phyloP scores from a whole-genome alignment of 768 basidiomycete genomes.

The Agrocybe praecox region DNA sequence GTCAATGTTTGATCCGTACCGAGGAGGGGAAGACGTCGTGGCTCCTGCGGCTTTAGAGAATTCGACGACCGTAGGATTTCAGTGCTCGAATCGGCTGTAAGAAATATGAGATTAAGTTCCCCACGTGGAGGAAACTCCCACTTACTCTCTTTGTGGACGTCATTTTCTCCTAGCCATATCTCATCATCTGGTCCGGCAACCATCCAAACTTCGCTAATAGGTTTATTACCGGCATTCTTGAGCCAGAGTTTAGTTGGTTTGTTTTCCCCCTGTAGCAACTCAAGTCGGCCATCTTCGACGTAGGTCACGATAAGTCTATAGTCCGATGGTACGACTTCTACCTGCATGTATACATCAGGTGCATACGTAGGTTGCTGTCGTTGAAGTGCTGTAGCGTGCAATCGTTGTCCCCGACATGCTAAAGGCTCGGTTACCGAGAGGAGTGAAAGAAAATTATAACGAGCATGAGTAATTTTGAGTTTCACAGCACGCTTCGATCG shows the following conservation, averaged over 20 bases:
- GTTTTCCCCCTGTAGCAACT: slow-evolving; percentile 71
- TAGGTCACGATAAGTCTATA: slow-evolving; percentile 66
- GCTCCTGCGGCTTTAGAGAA: slow-evolving; percentile 47
- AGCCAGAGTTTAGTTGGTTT: slow-evolving; percentile 57
- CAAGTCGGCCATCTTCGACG: slow-evolving; percentile 51
- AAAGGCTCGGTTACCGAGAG: slow-evolving; percentile 71
- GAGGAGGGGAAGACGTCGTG: slow-evolving; percentile 46
- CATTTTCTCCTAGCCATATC: slow-evolving; percentile 49
- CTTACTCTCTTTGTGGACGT: slow-evolving; percentile 17
- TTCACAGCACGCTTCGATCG: slow-evolving; percentile 52
- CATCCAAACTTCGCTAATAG: slow-evolving; percentile 74
- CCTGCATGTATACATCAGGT: slow-evolving; percentile 59
- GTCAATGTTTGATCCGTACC: slow-evolving; percentile 19
- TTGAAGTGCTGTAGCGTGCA: slow-evolving; percentile 76
- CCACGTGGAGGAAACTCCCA: neutral
- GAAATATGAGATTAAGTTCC: neutral
- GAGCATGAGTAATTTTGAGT: slow-evolving; percentile 57
- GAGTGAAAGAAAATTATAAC: slow-evolving; percentile 74
- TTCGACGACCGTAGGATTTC: slow-evolving; percentile 54
- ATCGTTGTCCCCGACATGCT: slow-evolving; percentile 67
- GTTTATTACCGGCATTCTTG: slow-evolving; percentile 63
- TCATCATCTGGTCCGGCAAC: slow-evolving; percentile 62
- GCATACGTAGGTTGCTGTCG: slow-evolving; percentile 72
- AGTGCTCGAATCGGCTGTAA: slow-evolving; percentile 15
- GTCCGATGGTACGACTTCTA: slow-evolving; percentile 64